Percentiles rank a stretch among this genome's conserved stretches.
phyloP scores from a whole-genome alignment of 2,329 filamentous ascomycete genomes.

The Lachnellula suecica region DNA sequence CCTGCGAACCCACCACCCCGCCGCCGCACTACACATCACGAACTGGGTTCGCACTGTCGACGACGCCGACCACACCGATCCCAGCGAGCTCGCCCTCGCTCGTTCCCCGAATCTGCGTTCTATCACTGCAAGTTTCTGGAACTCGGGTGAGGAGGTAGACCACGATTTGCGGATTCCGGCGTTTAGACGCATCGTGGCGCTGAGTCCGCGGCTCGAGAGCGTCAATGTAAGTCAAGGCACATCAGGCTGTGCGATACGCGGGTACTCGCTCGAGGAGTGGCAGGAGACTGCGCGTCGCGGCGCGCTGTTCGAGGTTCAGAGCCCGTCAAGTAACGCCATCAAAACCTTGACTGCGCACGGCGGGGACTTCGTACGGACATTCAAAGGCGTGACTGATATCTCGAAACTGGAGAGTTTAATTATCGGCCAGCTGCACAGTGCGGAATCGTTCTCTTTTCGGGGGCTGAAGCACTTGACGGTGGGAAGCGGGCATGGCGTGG shows the following conservation, averaged over 20 bases:
- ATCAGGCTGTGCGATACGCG: not conserved
- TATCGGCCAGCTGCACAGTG: not conserved
- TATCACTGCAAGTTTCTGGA: not conserved
- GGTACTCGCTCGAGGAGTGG: not conserved
- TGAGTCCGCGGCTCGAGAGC: not conserved
- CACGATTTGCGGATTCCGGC: not conserved
- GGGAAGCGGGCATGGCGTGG: not conserved
- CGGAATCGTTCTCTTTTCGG: not conserved
- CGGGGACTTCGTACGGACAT: not conserved
- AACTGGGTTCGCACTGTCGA: not conserved
- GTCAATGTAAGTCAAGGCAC: not conserved
- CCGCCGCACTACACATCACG: not conserved
- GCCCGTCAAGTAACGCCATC: not conserved
- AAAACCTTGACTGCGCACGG: not conserved
- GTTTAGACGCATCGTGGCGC: not conserved
- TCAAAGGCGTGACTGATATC: constrained; percentile 1
- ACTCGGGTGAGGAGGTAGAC: not conserved
- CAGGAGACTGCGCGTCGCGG: not conserved
- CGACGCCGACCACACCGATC: constrained; percentile 1
- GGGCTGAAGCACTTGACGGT: not conserved
- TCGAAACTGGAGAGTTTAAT: not conserved
- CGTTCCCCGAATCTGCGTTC: constrained; percentile 1
- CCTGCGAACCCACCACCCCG: not conserved
- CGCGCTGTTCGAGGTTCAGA: not conserved
- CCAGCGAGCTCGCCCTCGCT: constrained; percentile 2